Conservation (phyloP, 176 grass and related monocot genomes). For the Carex pumila region DNA sequence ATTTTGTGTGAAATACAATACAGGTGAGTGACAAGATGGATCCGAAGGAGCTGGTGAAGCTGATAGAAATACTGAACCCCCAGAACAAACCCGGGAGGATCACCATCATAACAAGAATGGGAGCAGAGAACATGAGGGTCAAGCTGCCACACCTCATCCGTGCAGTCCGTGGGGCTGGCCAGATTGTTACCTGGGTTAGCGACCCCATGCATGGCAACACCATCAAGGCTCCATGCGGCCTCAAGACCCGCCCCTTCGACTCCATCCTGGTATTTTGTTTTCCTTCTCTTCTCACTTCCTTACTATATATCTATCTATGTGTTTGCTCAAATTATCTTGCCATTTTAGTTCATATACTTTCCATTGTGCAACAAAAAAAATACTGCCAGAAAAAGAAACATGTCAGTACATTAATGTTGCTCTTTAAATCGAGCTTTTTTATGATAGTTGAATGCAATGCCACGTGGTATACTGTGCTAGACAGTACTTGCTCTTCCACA, state of each 20-base stretch:
- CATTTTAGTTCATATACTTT: neutral
- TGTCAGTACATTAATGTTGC: neutral
- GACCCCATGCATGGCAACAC: constrained; percentile 99
- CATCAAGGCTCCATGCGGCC: constrained; percentile 87
- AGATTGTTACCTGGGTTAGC: constrained; percentile 86
- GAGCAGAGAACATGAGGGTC: constrained; percentile 96
- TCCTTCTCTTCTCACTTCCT: neutral
- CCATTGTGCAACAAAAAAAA: neutral
- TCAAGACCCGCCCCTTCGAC: constrained; percentile 93
- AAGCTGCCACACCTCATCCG: constrained; percentile 92
- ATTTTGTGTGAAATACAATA: constrained; percentile 22
- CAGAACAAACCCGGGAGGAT: constrained; percentile 93
- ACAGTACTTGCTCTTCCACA: neutral
- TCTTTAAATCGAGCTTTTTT: neutral
- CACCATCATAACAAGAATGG: constrained; percentile 96
- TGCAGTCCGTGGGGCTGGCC: constrained; percentile 67
- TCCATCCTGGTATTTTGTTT: constrained; percentile 53
- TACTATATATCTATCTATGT: neutral
- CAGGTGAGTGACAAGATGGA: constrained; percentile 99
- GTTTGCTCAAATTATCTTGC: neutral
- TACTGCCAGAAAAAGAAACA: neutral
- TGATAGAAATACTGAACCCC: constrained; percentile 93
- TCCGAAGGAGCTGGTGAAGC: constrained; percentile 77
- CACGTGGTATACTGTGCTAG: neutral
- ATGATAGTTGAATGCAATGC: neutral